phyloP scores from a whole-genome alignment of 352 stramenopile species.

The Phytophthora kernoviae region DNA sequence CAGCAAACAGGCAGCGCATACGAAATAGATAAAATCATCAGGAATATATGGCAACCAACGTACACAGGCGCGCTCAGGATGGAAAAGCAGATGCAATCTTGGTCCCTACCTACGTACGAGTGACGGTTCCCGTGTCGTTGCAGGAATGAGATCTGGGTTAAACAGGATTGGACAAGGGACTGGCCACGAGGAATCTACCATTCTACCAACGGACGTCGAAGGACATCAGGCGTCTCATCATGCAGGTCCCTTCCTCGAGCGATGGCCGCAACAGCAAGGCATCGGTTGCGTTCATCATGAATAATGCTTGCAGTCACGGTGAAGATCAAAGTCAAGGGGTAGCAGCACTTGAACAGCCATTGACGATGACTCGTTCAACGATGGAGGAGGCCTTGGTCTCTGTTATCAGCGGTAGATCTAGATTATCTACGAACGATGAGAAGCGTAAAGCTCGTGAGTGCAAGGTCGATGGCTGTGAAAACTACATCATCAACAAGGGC shows the following conservation, averaged over 20 bases:
- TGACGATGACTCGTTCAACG: no score
- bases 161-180: not conserved
- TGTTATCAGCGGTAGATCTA: not conserved
- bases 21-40: conserved; percentile 18
- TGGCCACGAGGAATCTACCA: conserved; percentile 1
- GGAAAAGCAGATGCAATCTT: conserved; percentile 2
- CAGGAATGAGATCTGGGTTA: conserved; percentile 10
- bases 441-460: conserved; percentile 41
- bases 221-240: not conserved
- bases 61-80: no score
- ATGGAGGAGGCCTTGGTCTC: no score
- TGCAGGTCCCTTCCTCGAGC: not conserved
- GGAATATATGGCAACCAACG: conserved; percentile 26
- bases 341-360: no score
- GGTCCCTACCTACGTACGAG: conserved; percentile 5
- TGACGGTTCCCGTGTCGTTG: conserved; percentile 18
- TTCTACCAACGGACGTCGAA: conserved; percentile 13
- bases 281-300: conserved; percentile 31
- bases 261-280: conserved; percentile 12
- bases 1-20: not conserved
- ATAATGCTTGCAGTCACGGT: conserved; percentile 4
- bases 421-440: conserved; percentile 17
- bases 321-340: conserved; percentile 1
- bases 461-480: conserved; percentile 40
- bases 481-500: conserved; percentile 56